phyloP scores from a whole-genome alignment of 148 eudicot genomes.

The Vaccinium vitisidaea region DNA sequence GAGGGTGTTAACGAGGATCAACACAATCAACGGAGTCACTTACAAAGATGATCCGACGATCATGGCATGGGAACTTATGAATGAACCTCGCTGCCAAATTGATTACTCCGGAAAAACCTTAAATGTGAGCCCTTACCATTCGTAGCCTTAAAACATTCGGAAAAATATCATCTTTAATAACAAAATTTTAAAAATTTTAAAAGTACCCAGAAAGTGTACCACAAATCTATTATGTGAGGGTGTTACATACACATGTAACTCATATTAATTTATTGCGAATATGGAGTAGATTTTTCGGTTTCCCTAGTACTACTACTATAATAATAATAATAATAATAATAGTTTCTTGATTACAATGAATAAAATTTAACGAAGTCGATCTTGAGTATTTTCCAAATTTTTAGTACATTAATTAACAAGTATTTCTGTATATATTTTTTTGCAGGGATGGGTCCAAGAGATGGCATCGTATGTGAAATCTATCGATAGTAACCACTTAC shows the following conservation, averaged over 20 bases:
- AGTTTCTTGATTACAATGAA: too few species aligned
- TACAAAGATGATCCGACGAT: constrained; percentile 38
- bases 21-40: constrained; percentile 27
- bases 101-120: constrained; percentile 36
- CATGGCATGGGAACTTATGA: constrained; percentile 49
- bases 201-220: too few species aligned
- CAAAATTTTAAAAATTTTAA: background rate
- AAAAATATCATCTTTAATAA: background rate
- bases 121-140: constrained; percentile 19
- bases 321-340: too few species aligned
- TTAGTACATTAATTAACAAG: background rate
- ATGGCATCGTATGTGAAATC: constrained; percentile 38
- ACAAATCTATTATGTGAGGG: too few species aligned
- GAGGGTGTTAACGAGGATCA: constrained; percentile 40
- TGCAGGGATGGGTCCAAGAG: constrained; percentile 34
- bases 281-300: background rate
- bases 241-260: too few species aligned
- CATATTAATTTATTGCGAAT: background rate
- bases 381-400: background rate
- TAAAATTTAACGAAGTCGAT: too few species aligned
- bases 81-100: constrained; percentile 38
- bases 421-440: background rate
- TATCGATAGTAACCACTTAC: constrained; percentile 26
- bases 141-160: background rate
- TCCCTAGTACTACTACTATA: too few species aligned